Conservation (phyloP, 2,329 filamentous ascomycete genomes). For the Calonectria multiphialidica region DNA sequence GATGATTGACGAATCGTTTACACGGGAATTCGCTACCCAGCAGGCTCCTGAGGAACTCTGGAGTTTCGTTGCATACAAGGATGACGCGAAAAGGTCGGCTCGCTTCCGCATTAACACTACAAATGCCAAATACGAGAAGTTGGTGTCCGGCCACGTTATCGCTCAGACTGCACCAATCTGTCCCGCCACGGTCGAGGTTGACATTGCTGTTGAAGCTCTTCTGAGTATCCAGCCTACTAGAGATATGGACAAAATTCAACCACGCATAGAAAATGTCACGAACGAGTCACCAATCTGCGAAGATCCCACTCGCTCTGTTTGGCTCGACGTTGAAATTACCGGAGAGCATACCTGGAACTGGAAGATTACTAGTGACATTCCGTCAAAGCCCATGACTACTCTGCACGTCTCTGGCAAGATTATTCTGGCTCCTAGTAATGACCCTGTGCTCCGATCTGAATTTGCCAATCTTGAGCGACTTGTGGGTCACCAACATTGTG, state of each 20-base stretch:
- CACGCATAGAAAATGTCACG: background rate
- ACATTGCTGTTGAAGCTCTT: conserved; percentile 15
- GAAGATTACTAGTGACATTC: background rate
- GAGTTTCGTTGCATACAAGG: background rate
- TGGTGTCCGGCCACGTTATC: conserved; percentile 3
- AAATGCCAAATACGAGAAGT: background rate
- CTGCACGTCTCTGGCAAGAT: background rate
- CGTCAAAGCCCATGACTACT: background rate
- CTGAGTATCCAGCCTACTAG: background rate
- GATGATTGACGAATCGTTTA: background rate
- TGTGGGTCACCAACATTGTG: background rate
- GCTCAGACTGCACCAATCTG: conserved; percentile 9
- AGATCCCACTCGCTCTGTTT: background rate
- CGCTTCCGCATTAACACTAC: conserved; percentile 13
- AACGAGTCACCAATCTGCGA: conserved; percentile 8
- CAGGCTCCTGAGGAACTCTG: background rate
- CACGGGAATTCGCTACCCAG: background rate
- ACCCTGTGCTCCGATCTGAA: background rate
- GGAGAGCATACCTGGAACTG: background rate
- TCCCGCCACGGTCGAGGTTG: background rate
- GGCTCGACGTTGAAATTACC: background rate
- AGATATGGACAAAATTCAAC: background rate
- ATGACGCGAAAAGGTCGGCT: background rate
- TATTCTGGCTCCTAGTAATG: background rate
- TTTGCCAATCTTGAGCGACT: background rate